Conservation (phyloP, 768 basidiomycete species). For the Gymnopilus dilepis region DNA sequence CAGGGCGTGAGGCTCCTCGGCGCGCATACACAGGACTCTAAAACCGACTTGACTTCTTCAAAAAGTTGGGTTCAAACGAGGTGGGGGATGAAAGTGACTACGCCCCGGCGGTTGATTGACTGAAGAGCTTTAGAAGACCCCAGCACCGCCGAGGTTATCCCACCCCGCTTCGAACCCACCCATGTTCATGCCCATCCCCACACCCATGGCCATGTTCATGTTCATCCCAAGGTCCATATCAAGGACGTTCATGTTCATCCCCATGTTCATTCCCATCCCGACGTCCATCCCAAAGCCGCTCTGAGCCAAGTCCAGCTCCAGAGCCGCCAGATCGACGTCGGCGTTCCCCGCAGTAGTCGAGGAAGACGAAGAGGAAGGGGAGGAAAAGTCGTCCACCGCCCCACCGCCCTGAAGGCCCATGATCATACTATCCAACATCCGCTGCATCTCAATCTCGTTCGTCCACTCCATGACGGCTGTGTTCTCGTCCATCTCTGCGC, state of each 20-base stretch:
- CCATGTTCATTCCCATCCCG: conserved; percentile 15
- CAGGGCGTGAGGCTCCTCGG: conserved; percentile 11
- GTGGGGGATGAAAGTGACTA: background rate
- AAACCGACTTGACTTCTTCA: background rate
- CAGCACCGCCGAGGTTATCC: conserved; percentile 22
- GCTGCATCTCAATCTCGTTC: conserved; percentile 64
- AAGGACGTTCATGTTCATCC: conserved; percentile 11
- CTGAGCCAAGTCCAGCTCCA: background rate
- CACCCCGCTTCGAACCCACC: conserved; percentile 22
- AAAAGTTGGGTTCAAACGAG: too few relatives aligned
- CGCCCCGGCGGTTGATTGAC: background rate
- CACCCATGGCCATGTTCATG: conserved; percentile 12
- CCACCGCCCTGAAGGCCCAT: conserved; percentile 17
- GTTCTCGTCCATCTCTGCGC: conserved; percentile 27
- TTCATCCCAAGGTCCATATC: conserved; percentile 15
- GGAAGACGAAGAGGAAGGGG: too few relatives aligned
- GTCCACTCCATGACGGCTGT: conserved; percentile 35
- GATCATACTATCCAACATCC: conserved; percentile 50
- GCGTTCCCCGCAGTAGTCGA: background rate
- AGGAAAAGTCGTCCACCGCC: conserved; percentile 15
- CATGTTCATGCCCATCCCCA: background rate
- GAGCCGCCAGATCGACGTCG: background rate
- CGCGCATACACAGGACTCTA: conserved; percentile 16
- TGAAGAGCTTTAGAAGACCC: conserved; percentile 25
- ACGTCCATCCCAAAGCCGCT: conserved; percentile 11